phyloP scores from a whole-genome alignment of 1,284 basidiomycete species.

The Puccinia hordei region DNA sequence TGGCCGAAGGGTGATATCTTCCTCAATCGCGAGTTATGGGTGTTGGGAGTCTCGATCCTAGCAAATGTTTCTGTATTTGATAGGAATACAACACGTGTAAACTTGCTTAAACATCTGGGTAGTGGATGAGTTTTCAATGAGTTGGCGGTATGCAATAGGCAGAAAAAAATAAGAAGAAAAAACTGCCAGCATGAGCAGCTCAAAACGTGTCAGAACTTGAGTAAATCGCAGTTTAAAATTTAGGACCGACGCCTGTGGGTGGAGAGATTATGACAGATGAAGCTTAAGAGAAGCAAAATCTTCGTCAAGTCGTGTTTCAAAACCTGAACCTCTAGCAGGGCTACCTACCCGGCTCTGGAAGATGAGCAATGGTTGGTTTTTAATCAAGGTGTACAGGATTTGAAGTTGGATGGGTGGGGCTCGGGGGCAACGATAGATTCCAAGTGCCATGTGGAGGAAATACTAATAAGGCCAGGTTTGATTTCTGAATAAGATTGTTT shows the following conservation, averaged over 20 bases:
- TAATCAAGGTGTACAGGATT: not conserved
- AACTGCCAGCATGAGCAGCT: slow-evolving; percentile 8
- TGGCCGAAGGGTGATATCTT: not conserved
- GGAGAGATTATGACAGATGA: slow-evolving; percentile 2
- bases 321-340: not conserved
- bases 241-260: not conserved
- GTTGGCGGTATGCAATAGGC: slow-evolving; percentile 4
- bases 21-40: slow-evolving; percentile 10
- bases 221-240: not conserved
- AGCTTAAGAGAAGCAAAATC: not conserved
- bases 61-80: slow-evolving; percentile 10
- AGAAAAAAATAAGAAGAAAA: too few species aligned
- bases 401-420: slow-evolving; percentile 1
- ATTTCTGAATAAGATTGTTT: too few species aligned
- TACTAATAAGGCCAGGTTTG: too few species aligned
- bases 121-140: slow-evolving; percentile 15
- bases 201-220: not conserved
- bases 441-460: too few species aligned
- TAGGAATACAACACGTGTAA: slow-evolving; percentile 25
- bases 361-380: not conserved
- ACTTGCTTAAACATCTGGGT: slow-evolving; percentile 14
- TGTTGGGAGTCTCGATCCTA: not conserved
- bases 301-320: slow-evolving; percentile 10
- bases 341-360: not conserved
- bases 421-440: too few species aligned